Conservation (phyloP, 192 early-diverging fungal species). For the Entomortierella parvispora region DNA sequence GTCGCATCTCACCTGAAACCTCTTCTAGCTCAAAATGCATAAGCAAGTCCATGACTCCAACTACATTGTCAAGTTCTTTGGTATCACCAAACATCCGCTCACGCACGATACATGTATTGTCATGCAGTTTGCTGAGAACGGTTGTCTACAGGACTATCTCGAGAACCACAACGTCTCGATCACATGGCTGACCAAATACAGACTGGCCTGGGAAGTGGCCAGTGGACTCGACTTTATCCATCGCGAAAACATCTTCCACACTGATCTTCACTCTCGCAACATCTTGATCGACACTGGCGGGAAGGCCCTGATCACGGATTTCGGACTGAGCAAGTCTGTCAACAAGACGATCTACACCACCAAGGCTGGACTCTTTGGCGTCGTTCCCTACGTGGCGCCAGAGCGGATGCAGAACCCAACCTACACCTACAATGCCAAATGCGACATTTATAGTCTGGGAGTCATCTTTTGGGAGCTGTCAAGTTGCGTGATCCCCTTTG, state of each 20-base stretch:
- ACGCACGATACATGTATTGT: constrained; percentile 54
- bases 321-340: constrained; percentile 51
- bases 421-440: constrained; percentile 53
- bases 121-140: constrained; percentile 57
- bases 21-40: constrained; percentile 55
- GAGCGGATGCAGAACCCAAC: constrained; percentile 55
- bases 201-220: constrained; percentile 52
- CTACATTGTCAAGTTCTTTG: constrained; percentile 57
- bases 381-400: constrained; percentile 55
- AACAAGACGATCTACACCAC: constrained; percentile 49
- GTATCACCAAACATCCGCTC: constrained; percentile 53
- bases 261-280: constrained; percentile 49
- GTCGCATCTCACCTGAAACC: too few relatives aligned
- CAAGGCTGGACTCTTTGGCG: constrained; percentile 51
- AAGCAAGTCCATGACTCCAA: constrained; percentile 55
- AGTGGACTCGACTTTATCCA: constrained; percentile 55
- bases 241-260: constrained; percentile 55
- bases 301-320: constrained; percentile 55
- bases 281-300: constrained; percentile 55
- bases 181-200: constrained; percentile 51
- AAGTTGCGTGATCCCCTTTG: constrained; percentile 50
- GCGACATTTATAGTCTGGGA: constrained; percentile 55
- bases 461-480: constrained; percentile 58
- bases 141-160: constrained; percentile 53
- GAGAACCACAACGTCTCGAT: constrained; percentile 45